A percentile compares a stretch with the other conserved stretches of the same genome.
Conservation (phyloP, 345 rosid genomes). For the Syzygium aqueum region DNA sequence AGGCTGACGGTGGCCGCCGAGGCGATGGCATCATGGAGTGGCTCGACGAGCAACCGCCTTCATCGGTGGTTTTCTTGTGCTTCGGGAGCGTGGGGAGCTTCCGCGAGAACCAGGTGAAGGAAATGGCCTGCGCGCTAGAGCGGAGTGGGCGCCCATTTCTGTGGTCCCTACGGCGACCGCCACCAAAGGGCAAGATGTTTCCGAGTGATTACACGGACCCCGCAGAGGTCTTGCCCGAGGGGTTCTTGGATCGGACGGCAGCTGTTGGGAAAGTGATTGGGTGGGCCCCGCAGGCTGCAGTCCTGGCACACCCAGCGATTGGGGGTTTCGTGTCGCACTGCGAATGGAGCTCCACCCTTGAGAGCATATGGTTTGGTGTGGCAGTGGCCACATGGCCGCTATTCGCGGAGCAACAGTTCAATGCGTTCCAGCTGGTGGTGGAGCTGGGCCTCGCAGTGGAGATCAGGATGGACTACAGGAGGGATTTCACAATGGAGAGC, state of each 20-base stretch:
- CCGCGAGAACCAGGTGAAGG: constrained; percentile 24
- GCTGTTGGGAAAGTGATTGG: constrained; percentile 13
- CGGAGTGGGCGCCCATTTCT: constrained; percentile 18
- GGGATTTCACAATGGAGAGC: not conserved
- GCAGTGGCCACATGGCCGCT: too few species aligned
- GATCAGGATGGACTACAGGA: not conserved
- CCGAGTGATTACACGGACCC: constrained; percentile 5
- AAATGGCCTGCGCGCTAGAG: not conserved
- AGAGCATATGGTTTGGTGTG: too few species aligned
- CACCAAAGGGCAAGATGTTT: not conserved
- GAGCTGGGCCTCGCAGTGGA: constrained; percentile 32
- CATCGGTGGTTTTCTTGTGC: constrained; percentile 54
- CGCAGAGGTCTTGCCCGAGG: constrained; percentile 22
- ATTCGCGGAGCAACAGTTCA: too few species aligned
- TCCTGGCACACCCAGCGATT: not conserved
- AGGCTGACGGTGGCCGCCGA: not conserved
- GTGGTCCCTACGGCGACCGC: not conserved
- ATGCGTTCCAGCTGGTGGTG: not conserved
- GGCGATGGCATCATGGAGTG: constrained; percentile 9
- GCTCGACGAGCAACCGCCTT: constrained; percentile 45
- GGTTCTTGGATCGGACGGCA: constrained; percentile 23
- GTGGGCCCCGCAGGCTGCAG: constrained; percentile 34
- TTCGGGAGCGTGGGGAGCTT: constrained; percentile 63
- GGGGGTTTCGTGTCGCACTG: constrained; percentile 56
- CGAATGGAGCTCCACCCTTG: too few species aligned